A percentile compares a stretch with the other conserved stretches of the same genome.
These are phyloP conservation scores for Colletotrichum aenigma DNA, from an alignment of 2,329 filamentous ascomycete species.

Conservation along the genomic window DNA sequence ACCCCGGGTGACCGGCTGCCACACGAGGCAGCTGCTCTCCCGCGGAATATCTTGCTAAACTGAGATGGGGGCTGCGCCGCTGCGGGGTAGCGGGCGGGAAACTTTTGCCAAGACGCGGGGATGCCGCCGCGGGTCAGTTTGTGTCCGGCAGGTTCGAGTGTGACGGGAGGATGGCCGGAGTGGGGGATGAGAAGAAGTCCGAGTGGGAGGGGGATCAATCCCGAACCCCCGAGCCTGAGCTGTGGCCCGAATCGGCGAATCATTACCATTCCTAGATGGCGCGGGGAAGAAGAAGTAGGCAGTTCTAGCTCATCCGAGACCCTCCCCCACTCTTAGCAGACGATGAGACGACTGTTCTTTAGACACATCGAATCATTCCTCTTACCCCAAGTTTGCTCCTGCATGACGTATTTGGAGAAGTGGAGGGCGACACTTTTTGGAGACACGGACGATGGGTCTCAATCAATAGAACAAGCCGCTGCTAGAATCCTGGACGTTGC, in stretches of 20 bases:
- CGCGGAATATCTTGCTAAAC: constrained; percentile 7
- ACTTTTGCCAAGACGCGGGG: constrained; percentile 9
- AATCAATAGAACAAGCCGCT: not conserved
- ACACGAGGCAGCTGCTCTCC: not conserved
- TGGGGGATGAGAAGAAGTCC: not conserved
- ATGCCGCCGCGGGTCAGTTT: not conserved
- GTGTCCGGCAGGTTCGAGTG: not conserved
- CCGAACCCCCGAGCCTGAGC: constrained; percentile 5
- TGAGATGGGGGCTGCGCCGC: not conserved
- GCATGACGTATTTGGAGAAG: constrained; percentile 11
- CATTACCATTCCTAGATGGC: not conserved
- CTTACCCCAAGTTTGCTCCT: not conserved
- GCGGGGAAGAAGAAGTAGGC: not conserved
- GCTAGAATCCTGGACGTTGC: not conserved
- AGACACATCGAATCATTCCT: not conserved
- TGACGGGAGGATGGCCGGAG: not conserved
- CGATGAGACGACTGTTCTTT: not conserved
- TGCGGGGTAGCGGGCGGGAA: constrained; percentile 15
- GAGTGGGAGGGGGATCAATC: not conserved
- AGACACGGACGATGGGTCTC: not conserved
- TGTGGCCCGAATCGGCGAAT: not conserved
- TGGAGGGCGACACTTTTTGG: not conserved
- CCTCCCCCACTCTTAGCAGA: not conserved
- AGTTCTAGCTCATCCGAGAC: not conserved
- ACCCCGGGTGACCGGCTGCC: not conserved